These are phyloP conservation scores for Crepidotus variabilis DNA, from an alignment of 768 basidiomycete species.

Conservation along the genomic window DNA sequence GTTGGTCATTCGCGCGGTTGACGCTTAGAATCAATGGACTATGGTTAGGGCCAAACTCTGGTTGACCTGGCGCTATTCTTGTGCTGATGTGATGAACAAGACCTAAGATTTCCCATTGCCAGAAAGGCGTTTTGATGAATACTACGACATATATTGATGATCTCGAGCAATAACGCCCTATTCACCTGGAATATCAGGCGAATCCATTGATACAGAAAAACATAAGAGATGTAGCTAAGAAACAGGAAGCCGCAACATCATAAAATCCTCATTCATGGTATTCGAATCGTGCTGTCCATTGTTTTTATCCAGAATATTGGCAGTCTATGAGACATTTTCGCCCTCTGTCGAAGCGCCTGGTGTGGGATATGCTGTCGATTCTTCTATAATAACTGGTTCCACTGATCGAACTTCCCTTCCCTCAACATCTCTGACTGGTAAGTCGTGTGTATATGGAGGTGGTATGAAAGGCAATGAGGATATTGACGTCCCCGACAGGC, in stretches of 20 bases:
- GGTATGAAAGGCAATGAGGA: neutral
- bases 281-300: neutral
- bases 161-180: constrained; percentile 1
- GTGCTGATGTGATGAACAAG: no score
- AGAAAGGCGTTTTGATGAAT: no score
- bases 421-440: neutral
- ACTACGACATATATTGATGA: no score
- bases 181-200: constrained; percentile 12
- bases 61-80: no score
- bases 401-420: neutral
- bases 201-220: constrained; percentile 7
- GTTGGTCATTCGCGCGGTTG: no score
- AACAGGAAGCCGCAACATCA: constrained; percentile 8
- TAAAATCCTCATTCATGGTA: neutral
- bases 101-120: no score
- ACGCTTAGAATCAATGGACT: no score
- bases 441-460: constrained; percentile 6
- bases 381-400: constrained; percentile 9
- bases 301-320: neutral
- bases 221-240: constrained; percentile 7
- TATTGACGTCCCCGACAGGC: neutral
- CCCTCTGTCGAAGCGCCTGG: constrained; percentile 33
- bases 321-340: constrained; percentile 31
- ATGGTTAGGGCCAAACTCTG: no score
- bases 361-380: constrained; percentile 42